phyloP scores from a whole-genome alignment of 2,329 filamentous ascomycete species.

The Madurella mycetomatis region DNA sequence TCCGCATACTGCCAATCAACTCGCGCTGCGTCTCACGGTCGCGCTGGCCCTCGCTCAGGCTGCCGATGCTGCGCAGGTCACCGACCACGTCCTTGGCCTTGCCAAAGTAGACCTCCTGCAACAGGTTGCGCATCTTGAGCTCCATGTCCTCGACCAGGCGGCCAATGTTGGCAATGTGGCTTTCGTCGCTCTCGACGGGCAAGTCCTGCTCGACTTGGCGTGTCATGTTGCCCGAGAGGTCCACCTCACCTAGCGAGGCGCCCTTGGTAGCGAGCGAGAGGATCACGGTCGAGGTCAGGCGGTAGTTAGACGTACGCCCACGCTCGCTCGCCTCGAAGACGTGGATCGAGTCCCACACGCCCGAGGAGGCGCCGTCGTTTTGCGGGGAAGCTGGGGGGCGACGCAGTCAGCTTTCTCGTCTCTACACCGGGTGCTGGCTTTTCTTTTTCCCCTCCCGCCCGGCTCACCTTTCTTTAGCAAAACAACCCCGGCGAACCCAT shows the following conservation, averaged over 20 bases:
- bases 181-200: conserved; percentile 81
- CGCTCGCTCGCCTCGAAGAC: conserved; percentile 96
- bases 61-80: conserved; percentile 81
- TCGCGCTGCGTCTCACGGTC: conserved; percentile 84
- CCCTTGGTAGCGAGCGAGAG: conserved; percentile 71
- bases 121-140: conserved; percentile 95
- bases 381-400: conserved; percentile 54
- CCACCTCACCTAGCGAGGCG: conserved; percentile 71
- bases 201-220: conserved; percentile 91
- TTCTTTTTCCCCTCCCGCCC: background rate
- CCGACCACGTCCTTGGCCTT: conserved; percentile 99
- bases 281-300: conserved; percentile 95
- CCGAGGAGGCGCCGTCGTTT: conserved; percentile 61
- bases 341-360: conserved; percentile 97
- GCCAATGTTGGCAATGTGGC: conserved; percentile 94
- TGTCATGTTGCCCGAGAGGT: conserved; percentile 96
- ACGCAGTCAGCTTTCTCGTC: too few relatives aligned
- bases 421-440: background rate
- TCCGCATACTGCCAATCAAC: conserved; percentile 66
- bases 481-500: conserved; percentile 95
- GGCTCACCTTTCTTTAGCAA: conserved; percentile 84
- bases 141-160: conserved; percentile 98
- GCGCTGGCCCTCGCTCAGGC: conserved; percentile 76
- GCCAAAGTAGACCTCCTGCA: conserved; percentile 99
- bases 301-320: conserved; percentile 89